phyloP scores from a whole-genome alignment of 768 basidiomycete species.

The Galerina sulciceps region DNA sequence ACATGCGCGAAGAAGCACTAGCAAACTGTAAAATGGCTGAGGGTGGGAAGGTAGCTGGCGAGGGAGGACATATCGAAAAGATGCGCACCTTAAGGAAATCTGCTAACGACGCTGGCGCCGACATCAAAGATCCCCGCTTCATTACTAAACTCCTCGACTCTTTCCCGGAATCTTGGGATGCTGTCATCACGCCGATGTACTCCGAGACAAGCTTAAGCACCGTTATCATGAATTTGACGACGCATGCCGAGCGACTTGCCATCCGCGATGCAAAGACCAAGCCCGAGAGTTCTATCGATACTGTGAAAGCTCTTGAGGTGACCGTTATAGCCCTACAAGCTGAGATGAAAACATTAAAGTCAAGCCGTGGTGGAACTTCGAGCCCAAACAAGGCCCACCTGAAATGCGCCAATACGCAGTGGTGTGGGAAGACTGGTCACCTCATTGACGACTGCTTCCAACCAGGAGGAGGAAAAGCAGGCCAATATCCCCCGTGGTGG shows the following conservation, averaged over 20 bases:
- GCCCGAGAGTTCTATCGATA: background rate
- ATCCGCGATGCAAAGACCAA: background rate
- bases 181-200: conserved; percentile 12
- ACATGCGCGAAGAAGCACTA: conserved; percentile 9
- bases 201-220: conserved; percentile 5
- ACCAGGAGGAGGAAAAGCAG: conserved; percentile 20
- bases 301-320: conserved; percentile 2
- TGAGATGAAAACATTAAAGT: background rate
- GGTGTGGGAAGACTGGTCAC: conserved; percentile 14
- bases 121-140: conserved; percentile 6
- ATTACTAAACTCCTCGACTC: conserved; percentile 16
- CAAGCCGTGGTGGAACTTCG: background rate
- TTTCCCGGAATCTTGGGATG: conserved; percentile 16
- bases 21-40: conserved; percentile 4
- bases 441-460: conserved; percentile 16
- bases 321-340: conserved; percentile 1
- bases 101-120: conserved; percentile 13
- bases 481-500: conserved; percentile 20
- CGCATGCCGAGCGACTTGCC: conserved; percentile 3
- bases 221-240: conserved; percentile 10
- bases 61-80: conserved; percentile 5
- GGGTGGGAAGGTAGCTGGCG: conserved; percentile 5
- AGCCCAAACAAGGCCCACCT: background rate
- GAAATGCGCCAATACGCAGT: conserved; percentile 6
- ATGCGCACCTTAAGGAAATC: conserved; percentile 4